Percentiles rank a stretch among this genome's conserved stretches.
Conservation (phyloP, 2,329 filamentous ascomycete genomes). For the Chaetomiaceae sp. region DNA sequence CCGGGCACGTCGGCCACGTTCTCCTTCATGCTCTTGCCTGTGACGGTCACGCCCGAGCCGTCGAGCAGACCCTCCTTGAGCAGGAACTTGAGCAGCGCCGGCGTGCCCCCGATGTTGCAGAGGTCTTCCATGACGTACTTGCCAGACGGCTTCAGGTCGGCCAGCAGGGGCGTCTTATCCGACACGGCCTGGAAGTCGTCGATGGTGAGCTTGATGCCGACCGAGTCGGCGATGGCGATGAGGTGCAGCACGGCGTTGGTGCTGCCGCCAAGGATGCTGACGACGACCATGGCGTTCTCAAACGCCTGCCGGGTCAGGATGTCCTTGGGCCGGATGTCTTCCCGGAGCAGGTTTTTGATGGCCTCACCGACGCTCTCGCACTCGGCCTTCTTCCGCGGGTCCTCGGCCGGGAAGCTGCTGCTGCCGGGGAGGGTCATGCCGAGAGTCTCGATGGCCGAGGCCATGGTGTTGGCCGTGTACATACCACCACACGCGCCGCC, state of each 20-base stretch:
- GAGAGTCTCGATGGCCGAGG: slow-evolving; percentile 67
- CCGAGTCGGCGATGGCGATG: slow-evolving; percentile 77
- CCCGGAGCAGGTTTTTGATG: slow-evolving; percentile 68
- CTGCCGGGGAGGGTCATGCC: slow-evolving; percentile 79
- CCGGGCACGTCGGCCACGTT: slow-evolving; percentile 74
- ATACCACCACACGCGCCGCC: slow-evolving; percentile 83
- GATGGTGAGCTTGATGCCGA: slow-evolving; percentile 75
- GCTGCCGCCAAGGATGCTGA: slow-evolving; percentile 77
- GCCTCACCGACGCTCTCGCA: slow-evolving; percentile 68
- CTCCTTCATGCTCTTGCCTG: slow-evolving; percentile 82
- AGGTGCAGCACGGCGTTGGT: slow-evolving; percentile 83
- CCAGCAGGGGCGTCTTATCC: slow-evolving; percentile 73
- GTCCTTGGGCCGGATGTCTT: slow-evolving; percentile 73
- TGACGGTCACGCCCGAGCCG: slow-evolving; percentile 76
- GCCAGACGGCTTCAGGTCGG: slow-evolving; percentile 79
- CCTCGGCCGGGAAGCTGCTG: slow-evolving; percentile 74
- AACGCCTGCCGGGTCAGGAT: slow-evolving; percentile 78
- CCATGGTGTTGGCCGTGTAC: slow-evolving; percentile 76
- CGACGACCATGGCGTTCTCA: slow-evolving; percentile 79
- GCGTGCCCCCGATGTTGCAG: slow-evolving; percentile 83
- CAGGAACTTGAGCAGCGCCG: slow-evolving; percentile 81
- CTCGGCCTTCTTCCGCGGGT: slow-evolving; percentile 65
- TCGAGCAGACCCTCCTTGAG: slow-evolving; percentile 78
- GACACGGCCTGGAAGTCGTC: slow-evolving; percentile 84
- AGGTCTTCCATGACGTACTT: slow-evolving; percentile 83